A percentile compares a stretch with the other conserved stretches of the same genome.
These are phyloP conservation scores for Hebeloma cylindrosporum DNA, from an alignment of 768 basidiomycete species.

Conservation along the genomic window DNA sequence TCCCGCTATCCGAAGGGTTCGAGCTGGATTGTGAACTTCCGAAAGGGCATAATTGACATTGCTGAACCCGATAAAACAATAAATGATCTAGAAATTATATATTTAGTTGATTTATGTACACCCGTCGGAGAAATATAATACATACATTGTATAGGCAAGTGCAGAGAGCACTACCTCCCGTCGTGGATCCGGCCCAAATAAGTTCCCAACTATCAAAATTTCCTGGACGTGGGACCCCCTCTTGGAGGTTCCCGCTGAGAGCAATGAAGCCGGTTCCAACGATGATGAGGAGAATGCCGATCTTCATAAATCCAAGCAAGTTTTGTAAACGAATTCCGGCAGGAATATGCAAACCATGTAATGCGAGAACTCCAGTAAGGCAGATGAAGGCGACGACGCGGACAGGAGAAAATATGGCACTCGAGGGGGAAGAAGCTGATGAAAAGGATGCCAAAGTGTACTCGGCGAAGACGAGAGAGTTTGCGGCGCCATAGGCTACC, in stretches of 20 bases:
- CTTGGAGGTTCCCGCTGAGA: constrained; percentile 30
- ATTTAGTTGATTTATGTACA: background rate
- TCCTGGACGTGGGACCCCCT: constrained; percentile 22
- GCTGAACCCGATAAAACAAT: constrained; percentile 58
- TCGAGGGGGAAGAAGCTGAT: constrained; percentile 17
- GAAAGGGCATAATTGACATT: constrained; percentile 69
- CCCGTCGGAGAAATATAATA: background rate
- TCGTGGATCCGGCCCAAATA: constrained; percentile 37
- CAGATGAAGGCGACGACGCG: constrained; percentile 29
- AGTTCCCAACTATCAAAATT: constrained; percentile 29
- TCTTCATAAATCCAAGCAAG: constrained; percentile 53
- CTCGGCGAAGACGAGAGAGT: constrained; percentile 57
- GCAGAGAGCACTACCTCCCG: constrained; percentile 46
- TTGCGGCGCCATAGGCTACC: constrained; percentile 32
- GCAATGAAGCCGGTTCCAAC: constrained; percentile 46
- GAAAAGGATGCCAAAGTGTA: constrained; percentile 30
- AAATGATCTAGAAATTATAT: constrained; percentile 37
- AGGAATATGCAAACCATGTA: constrained; percentile 42
- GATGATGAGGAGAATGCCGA: constrained; percentile 45
- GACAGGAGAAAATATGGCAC: constrained; percentile 15
- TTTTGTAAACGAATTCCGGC: constrained; percentile 61
- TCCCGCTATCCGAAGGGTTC: constrained; percentile 63
- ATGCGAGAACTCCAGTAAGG: constrained; percentile 32
- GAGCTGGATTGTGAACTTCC: constrained; percentile 60
- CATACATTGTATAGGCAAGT: constrained; percentile 47